These are phyloP conservation scores for thale cress (Arabidopsis thaliana) DNA, from an alignment of 345 rosid genomes.

Conservation along the genomic window TAIR10.1 NC_003075.7:6090501-6091000, in stretches of 20 bases:
- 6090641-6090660: background rate
- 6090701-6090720: background rate
- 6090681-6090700: constrained; percentile 18
- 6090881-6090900: background rate
- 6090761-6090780: background rate
- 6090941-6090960: background rate
- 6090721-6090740: constrained; percentile 18
- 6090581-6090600: constrained; percentile 42
- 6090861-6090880: constrained; percentile 8
- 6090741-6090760: background rate
- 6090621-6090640: background rate
- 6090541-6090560: constrained; percentile 74
- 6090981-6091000: background rate
- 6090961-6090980: constrained; percentile 2
- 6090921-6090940: constrained; percentile 9
- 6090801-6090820: background rate
- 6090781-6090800: constrained; percentile 16
- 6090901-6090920: constrained; percentile 6
- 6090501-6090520: constrained; percentile 79
- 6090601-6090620: constrained; percentile 24
- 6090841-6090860: constrained; percentile 8
- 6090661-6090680: constrained; percentile 3
- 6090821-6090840: background rate
- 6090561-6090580: constrained; percentile 59
- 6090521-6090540: constrained; percentile 71